Base-by-base conservation (phyloP, 371 early-diverging fungal genomes). In the Hamiltosporidium tvaerminnensis region DNA sequence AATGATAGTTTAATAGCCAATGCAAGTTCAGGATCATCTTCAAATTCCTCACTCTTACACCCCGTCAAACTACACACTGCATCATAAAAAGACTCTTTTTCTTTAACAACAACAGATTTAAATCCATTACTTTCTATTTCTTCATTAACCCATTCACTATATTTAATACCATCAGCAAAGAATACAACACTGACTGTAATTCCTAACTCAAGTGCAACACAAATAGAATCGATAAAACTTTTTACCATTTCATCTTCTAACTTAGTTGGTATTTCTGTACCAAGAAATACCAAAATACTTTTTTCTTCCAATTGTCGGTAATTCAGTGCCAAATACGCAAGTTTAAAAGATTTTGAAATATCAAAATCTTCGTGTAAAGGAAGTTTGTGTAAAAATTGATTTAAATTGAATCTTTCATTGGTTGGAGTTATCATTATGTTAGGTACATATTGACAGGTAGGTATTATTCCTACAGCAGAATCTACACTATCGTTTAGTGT, bases 91-190 rank as follows among this genome's bases (percentile, higher is more conserved):
- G 66, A 66, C 48, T 73, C 63, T 34, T 65, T 65, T 5, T 63
- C 56, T 0, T 55, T 44, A 2, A 33, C 16, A 37, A 73, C 47
- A 4, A 10, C 12, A n/a, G n/a, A n/a, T n/a, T n/a, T n/a, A n/a
- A n/a, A n/a, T n/a, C n/a, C n/a, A n/a, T n/a, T n/a, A n/a, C n/a
- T n/a, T n/a, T n/a, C n/a, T n/a, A n/a, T n/a, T n/a, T n/a, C n/a
- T n/a, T n/a, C n/a, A n/a, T n/a, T n/a, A 31, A 70, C 41, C 16
- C 9, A 14, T 53, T 57, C 57, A 30, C 37, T 52, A 59, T 64
- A 70, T 34, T 69, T 70, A 0, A 59, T 1, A 1, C 68, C 73
- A 33, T 78, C 79, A 1, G 70, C 79, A 55, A 78, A 76, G 36
- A 76, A 67, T 16, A 78, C 63, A 14, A 76, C 53, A 9, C 65